Base-by-base conservation (phyloP, 495 filamentous ascomycete species). In the Neurospora intermedia region DNA sequence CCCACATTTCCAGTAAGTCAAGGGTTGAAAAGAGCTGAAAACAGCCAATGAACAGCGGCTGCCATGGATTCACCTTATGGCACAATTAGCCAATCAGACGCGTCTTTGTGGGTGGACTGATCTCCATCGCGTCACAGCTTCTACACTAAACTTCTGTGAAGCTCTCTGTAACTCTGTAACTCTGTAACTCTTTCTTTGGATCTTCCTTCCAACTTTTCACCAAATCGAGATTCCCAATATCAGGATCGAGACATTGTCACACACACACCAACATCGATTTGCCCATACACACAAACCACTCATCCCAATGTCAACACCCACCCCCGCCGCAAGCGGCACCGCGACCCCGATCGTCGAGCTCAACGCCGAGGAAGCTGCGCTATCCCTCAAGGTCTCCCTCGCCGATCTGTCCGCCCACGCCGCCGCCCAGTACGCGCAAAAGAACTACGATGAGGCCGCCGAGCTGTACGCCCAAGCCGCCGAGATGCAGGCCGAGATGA, bases 401-500 rank as follows among this genome's bases (percentile, higher is more conserved):
- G 87, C 87, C 76, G 87, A 89, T 75, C 80, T 88, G 45, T 85
- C 82, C 71, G 87, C 87, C 54, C 87, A 85, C 75, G 86, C 82
- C 15, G 83, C 84, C n/a, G 84, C 86, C 16, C 83, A 85, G 20
- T 97, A 96, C 81, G 89, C 90, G 15, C 89, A 91, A 75, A 97
- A 95, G 84, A 90, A 97, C 77, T 95, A 94, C 79, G 88, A 89
- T 73, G 87, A 89, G 54, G 93, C 96, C 38, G 88, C 93, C 27
- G 96, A 98, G 79, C 82, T 92, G 59, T 99, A 94, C 81, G 92
- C 93, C 9, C 89, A 92, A 73, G 96, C 96, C 20, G 91, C 92
- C 48, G 94, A 96, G 79, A 84, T 98, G 73, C 96, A 99, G 79
- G 93, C 93, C 70, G 88, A 92, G 80, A 85, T 97, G 79, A 93